Evolutionary conservation across 176 grass and related monocot species (phyloP).

Genomic region (Poa pratensis): DNA sequence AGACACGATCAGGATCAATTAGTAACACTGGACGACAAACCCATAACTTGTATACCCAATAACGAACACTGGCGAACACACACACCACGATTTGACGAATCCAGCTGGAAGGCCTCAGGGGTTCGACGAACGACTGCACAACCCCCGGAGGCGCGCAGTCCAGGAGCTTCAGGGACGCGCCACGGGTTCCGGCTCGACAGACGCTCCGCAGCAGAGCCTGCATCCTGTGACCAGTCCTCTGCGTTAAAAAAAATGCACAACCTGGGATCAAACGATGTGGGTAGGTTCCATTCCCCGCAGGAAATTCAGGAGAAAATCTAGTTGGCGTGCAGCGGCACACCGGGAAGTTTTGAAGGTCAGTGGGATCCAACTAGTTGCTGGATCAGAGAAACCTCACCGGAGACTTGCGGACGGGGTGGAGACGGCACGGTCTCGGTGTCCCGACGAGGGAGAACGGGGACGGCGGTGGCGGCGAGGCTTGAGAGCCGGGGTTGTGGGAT

Average conservation of each 20-base stretch:
- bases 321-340: neutral
- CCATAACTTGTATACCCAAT: neutral
- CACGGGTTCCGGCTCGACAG: slow-evolving; percentile 1
- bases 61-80: neutral
- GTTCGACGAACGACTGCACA: neutral
- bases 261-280: neutral
- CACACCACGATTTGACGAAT: slow-evolving; percentile 27
- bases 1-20: neutral
- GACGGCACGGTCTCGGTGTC: neutral
- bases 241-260: neutral
- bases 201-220: slow-evolving; percentile 1
- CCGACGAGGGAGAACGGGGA: neutral
- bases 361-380: neutral
- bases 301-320: neutral
- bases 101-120: slow-evolving; percentile 2
- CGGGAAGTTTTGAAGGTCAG: neutral
- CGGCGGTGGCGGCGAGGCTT: neutral
- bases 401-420: neutral
- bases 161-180: neutral
- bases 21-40: neutral
- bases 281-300: neutral
- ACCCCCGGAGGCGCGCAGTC: neutral
- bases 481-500: neutral
- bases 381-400: neutral
- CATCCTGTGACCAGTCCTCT: slow-evolving; percentile 17